These are phyloP conservation scores for Lactarius sanguifluus DNA, from an alignment of 768 basidiomycete genomes.

Conservation along the genomic window DNA sequence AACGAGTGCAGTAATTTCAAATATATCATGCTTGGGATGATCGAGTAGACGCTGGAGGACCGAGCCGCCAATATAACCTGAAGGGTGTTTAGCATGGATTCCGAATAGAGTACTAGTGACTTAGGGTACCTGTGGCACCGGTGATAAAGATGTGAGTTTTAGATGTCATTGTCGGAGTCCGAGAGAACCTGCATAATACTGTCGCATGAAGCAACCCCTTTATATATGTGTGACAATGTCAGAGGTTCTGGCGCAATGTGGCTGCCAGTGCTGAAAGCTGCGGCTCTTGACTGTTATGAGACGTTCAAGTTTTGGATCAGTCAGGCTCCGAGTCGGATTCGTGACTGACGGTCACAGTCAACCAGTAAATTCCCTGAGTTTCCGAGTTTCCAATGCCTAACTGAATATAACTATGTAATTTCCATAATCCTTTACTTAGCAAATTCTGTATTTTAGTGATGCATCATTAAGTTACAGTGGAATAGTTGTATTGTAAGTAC, in stretches of 20 bases:
- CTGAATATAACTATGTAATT: no score
- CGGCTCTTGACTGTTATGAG: not conserved
- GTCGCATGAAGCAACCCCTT: not conserved
- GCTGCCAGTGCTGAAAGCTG: not conserved
- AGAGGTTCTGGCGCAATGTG: not conserved
- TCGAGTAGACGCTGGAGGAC: conserved; percentile 46
- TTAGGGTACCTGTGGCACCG: conserved; percentile 25
- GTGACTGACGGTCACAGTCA: no score
- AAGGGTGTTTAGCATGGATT: not conserved
- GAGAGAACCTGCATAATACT: not conserved
- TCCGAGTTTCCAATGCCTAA: no score
- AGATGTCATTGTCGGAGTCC: not conserved
- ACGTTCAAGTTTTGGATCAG: no score
- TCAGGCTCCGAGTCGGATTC: no score
- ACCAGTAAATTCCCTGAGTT: no score
- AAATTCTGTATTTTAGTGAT: no score
- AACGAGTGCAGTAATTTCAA: conserved; percentile 47
- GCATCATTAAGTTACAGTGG: no score
- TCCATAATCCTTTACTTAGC: no score
- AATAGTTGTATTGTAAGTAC: no score
- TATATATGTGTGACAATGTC: not conserved
- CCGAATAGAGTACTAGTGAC: not conserved
- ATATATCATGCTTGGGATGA: conserved; percentile 38
- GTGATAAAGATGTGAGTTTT: conserved; percentile 25
- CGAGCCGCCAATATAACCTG: conserved; percentile 53